Base-by-base conservation (phyloP, 1,284 basidiomycete species). In the Laetiporus sulphureus region DNA sequence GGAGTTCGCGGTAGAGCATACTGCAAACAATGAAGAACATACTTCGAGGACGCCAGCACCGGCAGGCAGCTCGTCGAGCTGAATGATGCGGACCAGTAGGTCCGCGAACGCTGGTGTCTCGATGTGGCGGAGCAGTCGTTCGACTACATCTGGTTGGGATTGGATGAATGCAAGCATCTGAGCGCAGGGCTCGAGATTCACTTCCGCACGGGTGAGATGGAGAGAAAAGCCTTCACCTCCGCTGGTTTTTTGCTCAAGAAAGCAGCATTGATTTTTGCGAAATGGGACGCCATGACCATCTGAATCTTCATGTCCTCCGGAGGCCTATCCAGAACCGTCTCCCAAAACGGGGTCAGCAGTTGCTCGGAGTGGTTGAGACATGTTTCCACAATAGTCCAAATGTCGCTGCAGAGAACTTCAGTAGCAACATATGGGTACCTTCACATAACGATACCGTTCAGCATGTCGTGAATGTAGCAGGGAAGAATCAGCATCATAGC, bases 381-480 rank as follows among this genome's bases (percentile, higher is more conserved):
- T 2, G 89, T 89, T 61, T 95, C 90, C 37, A 92, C 83, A 53
- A 99, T 89, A 16, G 86, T 88, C 85, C 92, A 96, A 62, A 96
- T 83, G 56, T 97, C 94, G 65, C 87, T 89, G 63, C 92, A 94
- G 25, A 99, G 75, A 22, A 99, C 92, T 64, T 99, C 96, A 13
- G 94, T 93, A 13, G 92, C 88, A 24, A 96, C 79, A 58, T 91
- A 91, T 0, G 95, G 93, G 62, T 94, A 98, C 65, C 93, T 95
- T 40, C 22, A 34, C 30, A n/a, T n/a, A 23, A 36, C 49, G 22
- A 33, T 36, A 19, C 32, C 11, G 27, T 31, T 32, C 36, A 29
- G 10, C 4, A 41, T 41, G 27, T 29, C 23, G 37, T 24, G 25
- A 46, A 38, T 19, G 22, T 13, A 25, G n/a, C n/a, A n/a, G n/a